Base-by-base conservation (phyloP, 108 stramenopile species). In the Fragilaria crotonensis region DNA sequence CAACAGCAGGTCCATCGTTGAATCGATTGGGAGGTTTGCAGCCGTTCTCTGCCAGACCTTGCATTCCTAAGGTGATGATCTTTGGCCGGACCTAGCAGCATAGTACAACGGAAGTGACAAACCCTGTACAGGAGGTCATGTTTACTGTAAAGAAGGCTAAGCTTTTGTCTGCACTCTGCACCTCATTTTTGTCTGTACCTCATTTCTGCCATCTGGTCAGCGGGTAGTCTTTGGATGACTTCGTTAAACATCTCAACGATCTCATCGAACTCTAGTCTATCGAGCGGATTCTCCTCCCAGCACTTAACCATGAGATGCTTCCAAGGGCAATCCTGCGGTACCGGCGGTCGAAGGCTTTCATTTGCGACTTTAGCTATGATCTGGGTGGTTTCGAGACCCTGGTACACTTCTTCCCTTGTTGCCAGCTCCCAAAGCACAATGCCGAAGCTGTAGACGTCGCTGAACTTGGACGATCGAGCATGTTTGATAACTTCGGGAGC, bases 381-480 rank as follows among this genome's bases (percentile, higher is more conserved):
- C 55, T 96, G 95, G 17, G 93, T 92, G 30, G 91, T 93, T 51
- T 89, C 85, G 23, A 96, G 71, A 19, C 86, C 89, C 66, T 83
- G 72, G 69, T 98, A 95, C 2, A 98, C 92, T 67, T 97, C 95
- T 48, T 93, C 87, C 26, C 96, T 63, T 0, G 95, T 97, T 49
- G 90, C 90, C 41, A 97, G 62, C 70, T 98, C 98, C 95, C 96
- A 98, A 21, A 98, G 64, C 49, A 96, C 74, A 41, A 98, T 95
- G 7, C 95, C 95, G 67, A 93, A 98, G 45, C 95, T 87, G 59
- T 96, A 98, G 1, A 98, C 96, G 79, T 98, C 98, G 62, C 89
- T 93, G 76, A 67, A 82, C 63, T 92, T 83, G 1, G 81, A 83
- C 7, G 74, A 86, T 30, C 87, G 76, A 14, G 81, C 86, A 45